Evolutionary conservation across 345 rosid species (phyloP).

Genomic region (Rhodamnia argentea): DNA sequence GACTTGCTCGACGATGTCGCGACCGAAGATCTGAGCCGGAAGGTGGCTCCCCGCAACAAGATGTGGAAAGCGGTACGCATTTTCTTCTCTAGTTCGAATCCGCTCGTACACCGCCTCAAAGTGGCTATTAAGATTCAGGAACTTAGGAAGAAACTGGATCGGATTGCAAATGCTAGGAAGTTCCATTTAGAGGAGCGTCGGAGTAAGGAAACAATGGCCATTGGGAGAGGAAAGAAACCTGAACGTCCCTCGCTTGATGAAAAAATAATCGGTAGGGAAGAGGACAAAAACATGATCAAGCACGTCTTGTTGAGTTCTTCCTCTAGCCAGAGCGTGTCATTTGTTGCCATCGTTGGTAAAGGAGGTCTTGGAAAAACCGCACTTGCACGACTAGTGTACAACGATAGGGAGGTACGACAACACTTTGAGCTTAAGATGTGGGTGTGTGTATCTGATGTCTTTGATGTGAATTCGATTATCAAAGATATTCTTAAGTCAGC

Average conservation of each 20-base stretch:
- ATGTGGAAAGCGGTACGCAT: too few relatives aligned
- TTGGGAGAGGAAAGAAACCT: neutral
- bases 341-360: neutral
- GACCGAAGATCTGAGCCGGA: too few relatives aligned
- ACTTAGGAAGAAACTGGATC: too few relatives aligned
- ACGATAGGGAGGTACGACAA: rapidly evolving
- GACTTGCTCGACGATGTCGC: too few relatives aligned
- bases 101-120: too few relatives aligned
- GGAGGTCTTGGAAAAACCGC: neutral
- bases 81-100: too few relatives aligned
- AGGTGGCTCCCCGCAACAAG: too few relatives aligned
- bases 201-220: too few relatives aligned
- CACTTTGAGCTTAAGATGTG: neutral
- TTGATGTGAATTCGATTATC: neutral
- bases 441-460: neutral
- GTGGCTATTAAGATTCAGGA: too few relatives aligned
- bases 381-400: neutral
- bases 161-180: too few relatives aligned
- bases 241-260: rapidly evolving
- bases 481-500: too few relatives aligned
- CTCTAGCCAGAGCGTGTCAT: neutral
- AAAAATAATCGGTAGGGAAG: neutral
- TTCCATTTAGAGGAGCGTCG: too few relatives aligned
- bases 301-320: neutral
- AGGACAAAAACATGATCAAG: neutral